A percentile compares a stretch with the other conserved stretches of the same genome.
Conservation (phyloP, 805 yeast genomes). For the Candida boidinii region DNA sequence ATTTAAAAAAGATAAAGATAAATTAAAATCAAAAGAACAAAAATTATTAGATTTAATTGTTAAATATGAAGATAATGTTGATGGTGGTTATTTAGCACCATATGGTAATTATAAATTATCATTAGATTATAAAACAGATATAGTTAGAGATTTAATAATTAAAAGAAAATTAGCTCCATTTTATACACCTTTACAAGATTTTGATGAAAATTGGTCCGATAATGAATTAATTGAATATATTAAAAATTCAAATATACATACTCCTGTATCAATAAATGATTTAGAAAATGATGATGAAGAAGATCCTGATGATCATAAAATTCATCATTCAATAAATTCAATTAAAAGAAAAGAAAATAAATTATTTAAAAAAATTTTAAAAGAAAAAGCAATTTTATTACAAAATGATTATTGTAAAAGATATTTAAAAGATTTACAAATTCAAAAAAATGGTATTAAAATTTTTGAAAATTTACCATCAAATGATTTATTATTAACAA, state of each 20-base stretch:
- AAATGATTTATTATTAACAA: constrained; percentile 38
- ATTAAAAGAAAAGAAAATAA: constrained; percentile 43
- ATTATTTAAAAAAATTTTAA: constrained; percentile 29
- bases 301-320: constrained; percentile 54
- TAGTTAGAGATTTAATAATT: constrained; percentile 65
- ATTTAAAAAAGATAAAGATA: constrained; percentile 47
- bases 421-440: constrained; percentile 21
- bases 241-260: constrained; percentile 47
- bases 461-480: constrained; percentile 27
- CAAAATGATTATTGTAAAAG: constrained; percentile 28
- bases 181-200: constrained; percentile 81
- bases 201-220: constrained; percentile 62
- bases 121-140: constrained; percentile 61
- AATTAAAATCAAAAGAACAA: constrained; percentile 40
- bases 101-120: constrained; percentile 79
- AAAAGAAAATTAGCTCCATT: constrained; percentile 80
- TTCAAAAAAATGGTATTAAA: constrained; percentile 17
- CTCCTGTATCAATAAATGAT: constrained; percentile 36
- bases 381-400: constrained; percentile 27
- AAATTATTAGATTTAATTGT: constrained; percentile 55
- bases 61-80: constrained; percentile 62
- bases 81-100: constrained; percentile 92
- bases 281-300: constrained; percentile 50
- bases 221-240: constrained; percentile 51
- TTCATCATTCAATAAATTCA: constrained; percentile 38